phyloP scores from a whole-genome alignment of 805 yeast species.

The Wickerhamomyces bovis region DNA sequence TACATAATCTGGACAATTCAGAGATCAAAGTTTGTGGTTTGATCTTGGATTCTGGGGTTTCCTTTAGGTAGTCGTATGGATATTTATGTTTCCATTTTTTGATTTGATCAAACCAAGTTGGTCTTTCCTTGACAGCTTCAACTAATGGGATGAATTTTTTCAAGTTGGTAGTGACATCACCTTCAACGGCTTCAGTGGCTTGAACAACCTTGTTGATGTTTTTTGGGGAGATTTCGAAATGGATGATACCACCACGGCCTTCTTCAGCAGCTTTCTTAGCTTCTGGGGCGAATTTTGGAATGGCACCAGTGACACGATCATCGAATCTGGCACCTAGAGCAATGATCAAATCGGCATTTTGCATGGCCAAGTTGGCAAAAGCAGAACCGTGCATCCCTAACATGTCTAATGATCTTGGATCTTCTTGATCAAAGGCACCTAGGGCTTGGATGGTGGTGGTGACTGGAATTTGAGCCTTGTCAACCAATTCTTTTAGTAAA shows the following conservation, averaged over 20 bases:
- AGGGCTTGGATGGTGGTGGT: constrained; percentile 92
- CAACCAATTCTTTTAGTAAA: constrained; percentile 75
- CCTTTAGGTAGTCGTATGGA: constrained; percentile 78
- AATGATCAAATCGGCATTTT: constrained; percentile 84
- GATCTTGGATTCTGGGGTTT: constrained; percentile 72
- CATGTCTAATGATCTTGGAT: constrained; percentile 88
- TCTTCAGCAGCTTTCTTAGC: constrained; percentile 87
- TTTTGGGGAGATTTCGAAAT: constrained; percentile 93
- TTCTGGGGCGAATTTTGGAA: constrained; percentile 86
- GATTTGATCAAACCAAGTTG: constrained; percentile 73
- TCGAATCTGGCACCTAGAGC: constrained; percentile 98
- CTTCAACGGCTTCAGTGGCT: constrained; percentile 95
- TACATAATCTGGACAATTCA: constrained; percentile 70
- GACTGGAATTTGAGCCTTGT: constrained; percentile 89
- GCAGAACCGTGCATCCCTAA: constrained; percentile 98
- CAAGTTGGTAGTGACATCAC: constrained; percentile 84
- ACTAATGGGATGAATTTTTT: constrained; percentile 67
- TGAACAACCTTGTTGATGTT: constrained; percentile 96
- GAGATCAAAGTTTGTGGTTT: constrained; percentile 90
- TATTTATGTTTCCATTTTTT: constrained; percentile 78
- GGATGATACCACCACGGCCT: constrained; percentile 91
- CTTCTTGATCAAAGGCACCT: constrained; percentile 91
- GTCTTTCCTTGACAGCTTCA: constrained; percentile 56
- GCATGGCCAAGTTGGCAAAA: constrained; percentile 91
- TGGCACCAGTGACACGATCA: constrained; percentile 92